Base-by-base conservation (phyloP, 139 green algal species). In the Haematococcus lacustris region DNA sequence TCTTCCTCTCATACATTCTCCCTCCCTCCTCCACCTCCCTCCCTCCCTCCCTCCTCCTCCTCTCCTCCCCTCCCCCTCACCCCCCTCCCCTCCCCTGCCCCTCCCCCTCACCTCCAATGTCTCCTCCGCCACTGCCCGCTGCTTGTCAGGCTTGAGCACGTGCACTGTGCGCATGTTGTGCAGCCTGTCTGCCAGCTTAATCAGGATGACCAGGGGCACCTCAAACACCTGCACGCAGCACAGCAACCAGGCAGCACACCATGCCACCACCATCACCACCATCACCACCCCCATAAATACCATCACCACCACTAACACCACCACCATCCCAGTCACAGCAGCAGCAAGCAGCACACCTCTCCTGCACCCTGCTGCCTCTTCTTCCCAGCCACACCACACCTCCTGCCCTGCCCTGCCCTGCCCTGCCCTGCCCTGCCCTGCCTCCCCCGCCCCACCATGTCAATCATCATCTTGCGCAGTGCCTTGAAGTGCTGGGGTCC, bases 81-180 rank as follows among this genome's bases (percentile, higher is more conserved):
- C 94, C 92, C 0, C 93, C 93, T 71, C 98, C 84, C 26, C 76
- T 88, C 82, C 91, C 96, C 88, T 93, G 98, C 25, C 63, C 67
- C 67, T 72, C 43, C 35, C n/a, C 53, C 67, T 33, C 67, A 98
- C 82, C 39, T 85, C 80, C 69, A 91, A 79, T 35, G 94, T 97
- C 82, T 98, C 94, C 5, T 87, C 75, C 3, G 92, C 92, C 30
- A 98, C 81, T 7, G 83, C 80, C 40, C 73, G 70, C 79, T 87
- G 83, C 78, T 94, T 93, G 9, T 89, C 87, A 0, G 80, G 87
- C 28, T 81, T 53, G 37, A 97, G 82, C 23, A 88, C 91, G n/a
- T 89, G 90, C 68, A 97, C 81, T 2, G 91, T 97, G 68, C 95
- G 90, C 92, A 99, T 94, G 83, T 97, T 97, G 86, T 97, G 91